A percentile compares a stretch with the other conserved stretches of the same genome.
These are phyloP conservation scores for Umbelopsis isabellina DNA, from an alignment of 192 early-diverging fungal genomes.

Conservation along the genomic window DNA sequence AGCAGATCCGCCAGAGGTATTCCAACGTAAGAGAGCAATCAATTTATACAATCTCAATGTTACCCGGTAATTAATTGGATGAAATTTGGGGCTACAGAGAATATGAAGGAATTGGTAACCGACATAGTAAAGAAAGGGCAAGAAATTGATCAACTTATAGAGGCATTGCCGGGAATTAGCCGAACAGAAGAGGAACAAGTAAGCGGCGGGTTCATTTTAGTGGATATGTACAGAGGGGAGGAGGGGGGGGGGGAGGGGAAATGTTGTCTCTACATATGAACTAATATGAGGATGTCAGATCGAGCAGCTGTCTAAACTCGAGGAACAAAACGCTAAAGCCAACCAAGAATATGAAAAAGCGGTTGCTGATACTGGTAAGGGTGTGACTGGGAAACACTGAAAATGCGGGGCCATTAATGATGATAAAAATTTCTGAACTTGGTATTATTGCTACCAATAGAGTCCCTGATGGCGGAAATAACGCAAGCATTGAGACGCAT, in stretches of 20 bases:
- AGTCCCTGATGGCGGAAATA: conserved; percentile 45
- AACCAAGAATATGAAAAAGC: conserved; percentile 48
- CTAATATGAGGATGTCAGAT: conserved; percentile 23
- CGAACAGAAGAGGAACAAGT: conserved; percentile 52
- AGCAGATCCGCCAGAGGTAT: conserved; percentile 48
- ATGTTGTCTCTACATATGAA: background rate
- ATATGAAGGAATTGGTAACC: conserved; percentile 50
- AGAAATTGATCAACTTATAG: conserved; percentile 54
- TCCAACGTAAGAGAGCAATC: conserved; percentile 37
- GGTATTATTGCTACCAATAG: conserved; percentile 23
- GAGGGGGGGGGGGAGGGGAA: no score
- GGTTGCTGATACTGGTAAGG: conserved; percentile 42
- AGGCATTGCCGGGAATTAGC: conserved; percentile 49
- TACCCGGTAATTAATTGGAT: background rate
- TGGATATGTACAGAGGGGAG: no score
- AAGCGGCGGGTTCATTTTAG: background rate
- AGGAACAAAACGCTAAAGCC: conserved; percentile 44
- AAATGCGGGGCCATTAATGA: background rate
- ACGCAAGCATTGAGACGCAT: conserved; percentile 45
- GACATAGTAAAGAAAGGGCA: conserved; percentile 57
- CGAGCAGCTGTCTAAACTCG: conserved; percentile 41
- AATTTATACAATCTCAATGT: background rate
- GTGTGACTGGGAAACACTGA: background rate
- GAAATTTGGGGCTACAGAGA: conserved; percentile 30
- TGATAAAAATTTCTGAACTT: conserved; percentile 3